phyloP scores from a whole-genome alignment of 352 stramenopile species.

The Phytopythium aichiense region DNA sequence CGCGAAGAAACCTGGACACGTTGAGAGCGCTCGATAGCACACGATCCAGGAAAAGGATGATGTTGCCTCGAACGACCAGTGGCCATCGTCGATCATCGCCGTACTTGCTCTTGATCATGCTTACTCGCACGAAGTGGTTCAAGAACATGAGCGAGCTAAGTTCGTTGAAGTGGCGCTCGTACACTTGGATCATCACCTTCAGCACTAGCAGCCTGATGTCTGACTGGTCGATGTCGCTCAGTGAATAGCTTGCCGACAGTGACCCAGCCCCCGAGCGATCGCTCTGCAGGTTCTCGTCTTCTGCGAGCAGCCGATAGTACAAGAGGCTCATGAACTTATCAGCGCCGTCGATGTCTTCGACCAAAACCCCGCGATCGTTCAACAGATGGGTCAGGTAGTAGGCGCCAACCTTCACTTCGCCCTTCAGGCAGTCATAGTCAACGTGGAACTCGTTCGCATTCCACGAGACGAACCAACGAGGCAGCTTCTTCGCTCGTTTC shows the following conservation, averaged over 20 bases:
- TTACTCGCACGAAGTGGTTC: conserved; percentile 77
- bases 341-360: conserved; percentile 72
- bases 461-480: conserved; percentile 82
- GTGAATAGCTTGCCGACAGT: conserved; percentile 22
- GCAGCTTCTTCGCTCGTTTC: conserved; percentile 59
- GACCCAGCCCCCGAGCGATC: conserved; percentile 8
- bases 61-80: conserved; percentile 76
- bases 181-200: conserved; percentile 87
- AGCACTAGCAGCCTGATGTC: conserved; percentile 79
- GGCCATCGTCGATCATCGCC: conserved; percentile 54
- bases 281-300: conserved; percentile 34
- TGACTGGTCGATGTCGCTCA: conserved; percentile 44
- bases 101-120: conserved; percentile 58
- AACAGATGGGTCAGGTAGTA: conserved; percentile 84
- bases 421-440: conserved; percentile 68
- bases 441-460: conserved; percentile 85
- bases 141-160: conserved; percentile 77
- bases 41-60: conserved; percentile 78
- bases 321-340: conserved; percentile 85
- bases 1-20: conserved; percentile 69
- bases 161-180: conserved; percentile 74
- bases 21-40: conserved; percentile 79
- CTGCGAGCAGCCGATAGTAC: conserved; percentile 78
- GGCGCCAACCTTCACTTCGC: conserved; percentile 77
- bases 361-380: conserved; percentile 72